A percentile compares a stretch with the other conserved stretches of the same genome.
Evolutionary conservation across 78 protist genomes (phyloP).

Genomic region (Dictyostelium capitatum): DNA sequence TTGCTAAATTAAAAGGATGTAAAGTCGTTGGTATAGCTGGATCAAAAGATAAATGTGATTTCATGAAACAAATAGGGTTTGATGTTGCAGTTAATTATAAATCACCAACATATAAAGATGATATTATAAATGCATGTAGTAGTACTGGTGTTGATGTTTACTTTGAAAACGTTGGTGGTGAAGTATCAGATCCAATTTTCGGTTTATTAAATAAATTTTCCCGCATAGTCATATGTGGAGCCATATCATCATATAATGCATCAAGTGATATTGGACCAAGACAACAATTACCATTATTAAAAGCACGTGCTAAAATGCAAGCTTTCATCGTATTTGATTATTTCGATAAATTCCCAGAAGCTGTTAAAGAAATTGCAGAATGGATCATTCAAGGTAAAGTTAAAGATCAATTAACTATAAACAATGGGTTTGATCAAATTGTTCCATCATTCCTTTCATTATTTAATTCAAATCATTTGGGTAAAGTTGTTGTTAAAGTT

Average conservation of each 20-base stretch:
- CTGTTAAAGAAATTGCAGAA: background rate
- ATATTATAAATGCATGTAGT: slow-evolving; percentile 11
- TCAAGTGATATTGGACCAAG: slow-evolving; percentile 15
- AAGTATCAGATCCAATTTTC: slow-evolving; percentile 53
- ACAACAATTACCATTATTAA: slow-evolving; percentile 55
- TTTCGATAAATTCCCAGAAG: background rate
- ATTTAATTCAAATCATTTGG: slow-evolving; percentile 71
- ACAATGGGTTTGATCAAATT: slow-evolving; percentile 69
- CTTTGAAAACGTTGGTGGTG: slow-evolving; percentile 91
- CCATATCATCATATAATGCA: slow-evolving; percentile 55
- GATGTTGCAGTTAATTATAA: slow-evolving; percentile 80
- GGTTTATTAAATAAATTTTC: background rate
- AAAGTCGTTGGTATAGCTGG: slow-evolving; percentile 86
- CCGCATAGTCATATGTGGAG: slow-evolving; percentile 73
- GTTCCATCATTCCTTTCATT: slow-evolving; percentile 54
- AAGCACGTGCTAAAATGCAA: background rate
- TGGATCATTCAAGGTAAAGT: slow-evolving; percentile 39
- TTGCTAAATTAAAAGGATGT: slow-evolving; percentile 53
- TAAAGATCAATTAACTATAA: slow-evolving; percentile 6
- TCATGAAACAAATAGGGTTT: slow-evolving; percentile 41
- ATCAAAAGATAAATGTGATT: slow-evolving; percentile 36
- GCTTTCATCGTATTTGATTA: background rate
- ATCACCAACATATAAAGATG: background rate
- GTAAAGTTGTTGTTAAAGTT: slow-evolving; percentile 69
- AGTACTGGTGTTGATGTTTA: slow-evolving; percentile 75